Percentiles rank a stretch among this genome's conserved stretches.
Evolutionary conservation across 2,329 filamentous ascomycete species (phyloP).

Genomic region (Aspergillus awamori): DNA sequence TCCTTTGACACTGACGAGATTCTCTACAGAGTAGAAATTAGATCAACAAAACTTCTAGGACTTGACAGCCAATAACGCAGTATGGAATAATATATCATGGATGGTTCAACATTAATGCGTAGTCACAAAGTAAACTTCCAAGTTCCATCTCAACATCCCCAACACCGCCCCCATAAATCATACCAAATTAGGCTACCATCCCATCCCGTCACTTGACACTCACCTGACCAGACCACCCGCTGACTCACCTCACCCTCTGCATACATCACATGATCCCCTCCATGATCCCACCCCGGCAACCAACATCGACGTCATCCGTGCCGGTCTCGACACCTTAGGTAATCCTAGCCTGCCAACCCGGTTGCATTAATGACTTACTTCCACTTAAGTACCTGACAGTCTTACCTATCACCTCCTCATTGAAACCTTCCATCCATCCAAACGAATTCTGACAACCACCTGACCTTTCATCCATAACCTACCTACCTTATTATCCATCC

Average conservation of each 20-base stretch:
- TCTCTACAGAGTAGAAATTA: too few species aligned
- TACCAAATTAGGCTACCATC: not conserved
- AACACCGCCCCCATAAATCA: not conserved
- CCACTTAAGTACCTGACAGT: slow-evolving; percentile 6
- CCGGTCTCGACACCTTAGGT: slow-evolving; percentile 8
- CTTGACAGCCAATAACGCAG: too few species aligned
- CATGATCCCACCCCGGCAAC: not conserved
- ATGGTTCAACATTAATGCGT: not conserved
- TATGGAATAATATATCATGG: not conserved
- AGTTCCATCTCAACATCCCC: not conserved
- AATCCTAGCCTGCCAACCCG: not conserved
- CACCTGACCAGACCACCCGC: slow-evolving; percentile 2
- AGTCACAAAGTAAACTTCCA: not conserved
- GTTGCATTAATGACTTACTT: not conserved
- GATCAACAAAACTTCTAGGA: not conserved
- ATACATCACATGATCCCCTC: slow-evolving; percentile 5
- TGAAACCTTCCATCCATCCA: not conserved
- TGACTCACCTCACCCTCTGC: not conserved
- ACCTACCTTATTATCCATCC: not conserved
- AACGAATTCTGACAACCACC: not conserved
- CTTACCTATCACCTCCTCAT: not conserved
- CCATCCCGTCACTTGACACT: not conserved
- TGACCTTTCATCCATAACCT: not conserved
- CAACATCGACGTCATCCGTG: not conserved
- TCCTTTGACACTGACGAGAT: too few species aligned